Evolutionary conservation across 2,329 filamentous ascomycete genomes (phyloP), one percentile per base, ranked within the genome.

Genomic region (Neofusicoccum laricinum): DNA sequence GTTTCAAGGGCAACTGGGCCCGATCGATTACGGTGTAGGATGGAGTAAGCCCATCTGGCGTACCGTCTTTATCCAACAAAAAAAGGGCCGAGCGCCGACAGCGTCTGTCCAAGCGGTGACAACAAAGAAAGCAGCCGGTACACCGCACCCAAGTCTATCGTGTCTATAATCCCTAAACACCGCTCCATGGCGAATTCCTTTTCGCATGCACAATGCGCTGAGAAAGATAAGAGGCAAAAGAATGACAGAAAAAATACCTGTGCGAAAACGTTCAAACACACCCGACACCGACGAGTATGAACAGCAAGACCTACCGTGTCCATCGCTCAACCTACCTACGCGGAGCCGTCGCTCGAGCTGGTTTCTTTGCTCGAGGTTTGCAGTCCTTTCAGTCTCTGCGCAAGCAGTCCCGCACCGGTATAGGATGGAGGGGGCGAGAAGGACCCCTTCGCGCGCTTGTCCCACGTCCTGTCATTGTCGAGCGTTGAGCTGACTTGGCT

Each of bases 341-440:
- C 51, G 30, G 51, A 32, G 43, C 51, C 32, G 12, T 36, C 11
- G 40, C n/a, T 43, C 14, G 40, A 2, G 25, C 45, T 12, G n/a
- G 36, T n/a, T 12, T 43, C 40, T 3, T 58, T 32, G 15, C 14
- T 58, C 21, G 53, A 58, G 4, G 53, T 58, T 19, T 46, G 41
- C 25, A 91, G 77, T 5, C 86, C 85, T 68, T 87, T 84, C 49
- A 94, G 78, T 64, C 87, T 84, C 72, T 87, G 87, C 11, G 91
- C 91, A 15, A 95, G 78, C 15, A 95, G 76, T 2, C 90, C 86
- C 70, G 92, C 88, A 66, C n/a, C 73, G 81, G 63, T 77, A 78
- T n/a, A 77, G 76, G 36, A 75, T 75, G 66, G 92, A 88, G 5
- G 87, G 87, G 72, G 84, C 90, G 69, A 73, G 87, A 19, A 92